Conservation (phyloP, 345 rosid species). For the Gynandropsis gynandra region DNA sequence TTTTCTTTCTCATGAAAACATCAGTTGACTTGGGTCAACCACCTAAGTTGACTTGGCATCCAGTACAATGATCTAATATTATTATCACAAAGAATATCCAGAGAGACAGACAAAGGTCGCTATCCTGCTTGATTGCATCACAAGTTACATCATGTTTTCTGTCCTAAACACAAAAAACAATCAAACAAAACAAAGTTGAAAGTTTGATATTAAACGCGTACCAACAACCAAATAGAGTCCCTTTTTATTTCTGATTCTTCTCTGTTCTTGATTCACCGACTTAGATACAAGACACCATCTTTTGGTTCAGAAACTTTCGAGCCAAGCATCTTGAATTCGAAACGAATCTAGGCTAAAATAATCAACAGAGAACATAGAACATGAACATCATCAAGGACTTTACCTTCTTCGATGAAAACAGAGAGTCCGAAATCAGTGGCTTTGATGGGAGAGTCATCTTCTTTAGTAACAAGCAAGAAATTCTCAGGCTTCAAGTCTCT, state of each 20-base stretch:
- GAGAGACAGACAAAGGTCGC: constrained; percentile 16
- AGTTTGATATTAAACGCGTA: no score
- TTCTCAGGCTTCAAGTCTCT: constrained; percentile 95
- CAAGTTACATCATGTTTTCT: constrained; percentile 7
- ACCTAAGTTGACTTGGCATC: constrained; percentile 22
- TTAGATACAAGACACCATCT: background rate
- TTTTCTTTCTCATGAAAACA: constrained; percentile 1
- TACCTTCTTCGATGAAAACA: constrained; percentile 85
- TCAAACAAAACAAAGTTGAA: constrained; percentile 5
- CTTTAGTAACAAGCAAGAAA: constrained; percentile 56
- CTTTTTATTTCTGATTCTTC: no score
- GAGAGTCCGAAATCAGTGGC: constrained; percentile 89
- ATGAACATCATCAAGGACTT: background rate
- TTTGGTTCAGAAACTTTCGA: background rate
- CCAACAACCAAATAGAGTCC: no score
- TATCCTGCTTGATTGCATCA: constrained; percentile 12
- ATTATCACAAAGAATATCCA: no score
- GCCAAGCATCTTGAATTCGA: background rate
- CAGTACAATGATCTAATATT: constrained; percentile 3
- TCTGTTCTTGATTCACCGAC: no score
- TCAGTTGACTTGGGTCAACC: constrained; percentile 22
- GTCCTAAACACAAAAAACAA: constrained; percentile 23
- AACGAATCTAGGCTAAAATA: background rate
- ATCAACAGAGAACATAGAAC: background rate
- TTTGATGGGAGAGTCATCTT: constrained; percentile 48